Evolutionary conservation across 2,329 filamentous ascomycete genomes (phyloP).

Genomic region (Colletotrichum liaoningense): DNA sequence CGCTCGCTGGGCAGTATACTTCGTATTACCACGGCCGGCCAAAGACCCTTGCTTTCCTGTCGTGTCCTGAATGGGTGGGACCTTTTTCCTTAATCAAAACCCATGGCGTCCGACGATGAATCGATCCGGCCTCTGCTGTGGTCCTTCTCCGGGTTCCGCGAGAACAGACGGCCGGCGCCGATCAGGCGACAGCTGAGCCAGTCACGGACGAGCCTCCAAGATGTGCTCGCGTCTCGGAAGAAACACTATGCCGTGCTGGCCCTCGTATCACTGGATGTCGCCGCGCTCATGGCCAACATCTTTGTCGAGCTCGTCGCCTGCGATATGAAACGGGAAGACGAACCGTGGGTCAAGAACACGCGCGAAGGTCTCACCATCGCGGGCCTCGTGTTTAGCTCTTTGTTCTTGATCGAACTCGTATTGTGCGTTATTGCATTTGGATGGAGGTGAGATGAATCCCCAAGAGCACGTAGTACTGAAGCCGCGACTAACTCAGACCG

Average conservation of each 20-base stretch:
- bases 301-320: constrained; percentile 61
- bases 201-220: constrained; percentile 28
- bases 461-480: neutral
- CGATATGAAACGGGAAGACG: constrained; percentile 52
- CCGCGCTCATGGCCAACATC: constrained; percentile 57
- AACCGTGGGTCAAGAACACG: constrained; percentile 54
- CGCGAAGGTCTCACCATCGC: constrained; percentile 58
- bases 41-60: neutral
- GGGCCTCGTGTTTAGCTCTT: constrained; percentile 69
- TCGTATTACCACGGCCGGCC: neutral
- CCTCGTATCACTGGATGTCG: constrained; percentile 58
- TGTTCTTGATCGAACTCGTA: constrained; percentile 74
- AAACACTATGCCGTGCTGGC: constrained; percentile 59
- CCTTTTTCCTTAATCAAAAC: neutral
- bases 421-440: constrained; percentile 72
- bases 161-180: constrained; percentile 27
- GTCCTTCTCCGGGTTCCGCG: constrained; percentile 33
- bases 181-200: constrained; percentile 28
- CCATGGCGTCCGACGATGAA: constrained; percentile 31
- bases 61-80: neutral
- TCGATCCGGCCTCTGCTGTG: constrained; percentile 28
- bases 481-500: constrained; percentile 19
- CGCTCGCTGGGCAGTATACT: neutral
- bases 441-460: constrained; percentile 55
- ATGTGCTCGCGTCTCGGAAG: constrained; percentile 43